phyloP scores from a whole-genome alignment of 176 grass and related monocot species.

The Phragmites australis region DNA sequence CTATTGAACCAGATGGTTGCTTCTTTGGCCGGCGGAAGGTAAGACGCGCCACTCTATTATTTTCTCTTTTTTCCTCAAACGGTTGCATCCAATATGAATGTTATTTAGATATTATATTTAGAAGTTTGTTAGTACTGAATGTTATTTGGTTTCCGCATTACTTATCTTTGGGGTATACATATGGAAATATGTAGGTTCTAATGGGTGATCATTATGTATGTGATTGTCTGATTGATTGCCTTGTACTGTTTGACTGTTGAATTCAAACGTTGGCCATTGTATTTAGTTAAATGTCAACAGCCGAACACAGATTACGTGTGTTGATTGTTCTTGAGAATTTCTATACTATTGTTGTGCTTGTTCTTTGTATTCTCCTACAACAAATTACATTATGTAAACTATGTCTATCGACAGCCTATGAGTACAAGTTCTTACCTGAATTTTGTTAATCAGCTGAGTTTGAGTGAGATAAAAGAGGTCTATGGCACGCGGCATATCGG shows the following conservation, averaged over 20 bases:
- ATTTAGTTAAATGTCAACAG: slow-evolving; percentile 18
- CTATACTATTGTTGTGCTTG: not conserved
- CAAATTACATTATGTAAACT: not conserved
- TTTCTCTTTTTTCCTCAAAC: not conserved
- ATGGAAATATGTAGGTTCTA: slow-evolving; percentile 12
- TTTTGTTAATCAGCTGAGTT: slow-evolving; percentile 67
- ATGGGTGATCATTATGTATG: not conserved
- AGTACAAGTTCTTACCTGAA: slow-evolving; percentile 25
- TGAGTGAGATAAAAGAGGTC: slow-evolving; percentile 80
- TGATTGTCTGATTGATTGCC: not conserved
- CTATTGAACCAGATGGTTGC: slow-evolving; percentile 92
- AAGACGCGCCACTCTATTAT: not conserved
- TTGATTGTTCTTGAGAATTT: not conserved
- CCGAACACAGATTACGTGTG: not conserved
- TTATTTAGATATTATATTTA: not conserved
- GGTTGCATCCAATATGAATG: not conserved
- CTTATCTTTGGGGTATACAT: not conserved
- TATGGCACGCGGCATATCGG: slow-evolving; percentile 95
- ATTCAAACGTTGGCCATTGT: not conserved
- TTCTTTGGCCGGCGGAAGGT: slow-evolving; percentile 87
- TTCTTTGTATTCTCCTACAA: not conserved
- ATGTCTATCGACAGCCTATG: not conserved
- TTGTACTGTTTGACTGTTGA: slow-evolving; percentile 32
- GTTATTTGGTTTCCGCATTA: not conserved
- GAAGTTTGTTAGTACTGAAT: not conserved